Percentiles rank a stretch among this genome's conserved stretches.
Conservation (phyloP, 2,329 filamentous ascomycete genomes). For the Juglanconis juglandina region DNA sequence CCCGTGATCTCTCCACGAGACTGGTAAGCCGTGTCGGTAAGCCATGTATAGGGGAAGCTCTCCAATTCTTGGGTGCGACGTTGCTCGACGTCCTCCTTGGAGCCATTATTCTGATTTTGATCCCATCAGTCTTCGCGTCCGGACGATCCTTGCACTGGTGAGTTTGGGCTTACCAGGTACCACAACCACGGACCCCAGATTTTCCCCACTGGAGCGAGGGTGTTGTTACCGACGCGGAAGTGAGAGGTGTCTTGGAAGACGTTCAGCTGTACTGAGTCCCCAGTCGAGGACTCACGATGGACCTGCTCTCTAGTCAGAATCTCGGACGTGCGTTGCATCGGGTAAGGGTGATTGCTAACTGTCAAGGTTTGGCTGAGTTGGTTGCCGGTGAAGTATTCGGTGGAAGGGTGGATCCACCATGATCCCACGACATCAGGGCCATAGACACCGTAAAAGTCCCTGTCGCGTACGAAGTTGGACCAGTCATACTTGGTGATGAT, state of each 20-base stretch:
- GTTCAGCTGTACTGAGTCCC: slow-evolving; percentile 50
- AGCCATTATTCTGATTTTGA: slow-evolving; percentile 41
- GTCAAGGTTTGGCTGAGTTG: slow-evolving; percentile 52
- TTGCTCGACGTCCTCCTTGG: slow-evolving; percentile 37
- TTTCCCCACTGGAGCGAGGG: slow-evolving; percentile 37
- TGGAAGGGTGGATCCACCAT: slow-evolving; percentile 49
- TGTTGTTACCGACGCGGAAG: slow-evolving; percentile 35
- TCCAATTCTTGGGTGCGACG: slow-evolving; percentile 38
- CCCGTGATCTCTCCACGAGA: slow-evolving; percentile 45
- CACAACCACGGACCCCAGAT: slow-evolving; percentile 43
- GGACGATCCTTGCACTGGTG: not conserved
- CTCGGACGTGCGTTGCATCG: not conserved
- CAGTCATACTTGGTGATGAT: slow-evolving; percentile 52
- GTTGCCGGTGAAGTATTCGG: slow-evolving; percentile 51
- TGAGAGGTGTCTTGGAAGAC: slow-evolving; percentile 50
- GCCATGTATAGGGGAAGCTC: slow-evolving; percentile 48
- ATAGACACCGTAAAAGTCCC: slow-evolving; percentile 49
- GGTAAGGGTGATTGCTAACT: not conserved
- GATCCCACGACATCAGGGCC: slow-evolving; percentile 42
- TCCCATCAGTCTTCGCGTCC: not conserved
- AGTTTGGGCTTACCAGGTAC: slow-evolving; percentile 30
- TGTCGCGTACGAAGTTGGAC: slow-evolving; percentile 29
- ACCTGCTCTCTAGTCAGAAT: slow-evolving; percentile 25
- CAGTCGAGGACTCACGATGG: slow-evolving; percentile 47
- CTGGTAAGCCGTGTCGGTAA: slow-evolving; percentile 43